Percentiles rank a stretch among this genome's conserved stretches.
phyloP scores from a whole-genome alignment of 164 flowering plant genomes.

The Stephania japonica region DNA sequence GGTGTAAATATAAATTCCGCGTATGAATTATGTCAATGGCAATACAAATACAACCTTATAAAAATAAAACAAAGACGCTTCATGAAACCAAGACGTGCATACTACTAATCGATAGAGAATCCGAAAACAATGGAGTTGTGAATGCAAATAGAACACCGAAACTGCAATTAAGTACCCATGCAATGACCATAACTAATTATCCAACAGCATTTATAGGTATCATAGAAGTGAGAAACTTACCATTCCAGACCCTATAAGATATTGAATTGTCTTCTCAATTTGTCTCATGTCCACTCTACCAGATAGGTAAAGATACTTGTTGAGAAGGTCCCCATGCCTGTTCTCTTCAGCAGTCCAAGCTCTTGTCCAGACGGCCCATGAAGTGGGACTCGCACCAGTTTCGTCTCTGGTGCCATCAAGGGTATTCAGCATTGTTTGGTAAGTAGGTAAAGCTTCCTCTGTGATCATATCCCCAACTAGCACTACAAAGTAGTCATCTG shows the following conservation, averaged over 20 bases:
- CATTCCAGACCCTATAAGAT: slow-evolving; percentile 76
- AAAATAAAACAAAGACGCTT: too few species aligned
- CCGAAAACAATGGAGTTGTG: too few species aligned
- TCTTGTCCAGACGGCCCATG: slow-evolving; percentile 77
- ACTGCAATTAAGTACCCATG: neutral
- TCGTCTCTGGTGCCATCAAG: slow-evolving; percentile 58
- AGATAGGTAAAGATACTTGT: slow-evolving; percentile 57
- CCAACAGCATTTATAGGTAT: neutral
- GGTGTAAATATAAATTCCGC: too few species aligned
- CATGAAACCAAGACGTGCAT: too few species aligned
- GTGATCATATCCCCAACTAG: slow-evolving; percentile 71
- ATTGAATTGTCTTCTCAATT: slow-evolving; percentile 70
- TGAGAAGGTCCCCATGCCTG: slow-evolving; percentile 57
- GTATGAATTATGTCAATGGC: too few species aligned
- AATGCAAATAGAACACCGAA: too few species aligned
- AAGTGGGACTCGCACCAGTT: slow-evolving; percentile 67
- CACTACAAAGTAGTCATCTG: slow-evolving; percentile 65
- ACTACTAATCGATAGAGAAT: too few species aligned
- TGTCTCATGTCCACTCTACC: slow-evolving; percentile 72
- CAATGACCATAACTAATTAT: neutral
- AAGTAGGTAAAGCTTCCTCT: slow-evolving; percentile 55
- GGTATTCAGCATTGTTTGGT: slow-evolving; percentile 52
- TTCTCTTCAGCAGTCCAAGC: slow-evolving; percentile 72
- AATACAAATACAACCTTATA: too few species aligned
- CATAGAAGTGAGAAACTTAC: slow-evolving; percentile 24